Base-by-base conservation (phyloP, 768 basidiomycete species). In the Serendipita sp. region DNA sequence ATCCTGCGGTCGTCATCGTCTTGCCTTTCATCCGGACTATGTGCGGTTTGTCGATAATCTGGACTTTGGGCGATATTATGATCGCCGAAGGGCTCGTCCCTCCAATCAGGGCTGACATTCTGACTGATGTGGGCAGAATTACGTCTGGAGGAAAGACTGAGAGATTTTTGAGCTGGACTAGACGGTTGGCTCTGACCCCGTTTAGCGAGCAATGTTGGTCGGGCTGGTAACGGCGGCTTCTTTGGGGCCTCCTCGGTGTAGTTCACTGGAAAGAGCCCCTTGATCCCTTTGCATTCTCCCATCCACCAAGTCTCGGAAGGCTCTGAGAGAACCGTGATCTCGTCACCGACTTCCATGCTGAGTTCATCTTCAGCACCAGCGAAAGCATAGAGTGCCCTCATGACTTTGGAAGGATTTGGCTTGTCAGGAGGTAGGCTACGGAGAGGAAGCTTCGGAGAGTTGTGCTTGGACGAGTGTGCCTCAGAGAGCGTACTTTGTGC, bases 301-400 rank as follows among this genome's bases (percentile, higher is more conserved):
- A 91, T 81, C 88, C 90, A 94, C 92, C 92, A 94, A 66, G 84
- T 91, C 67, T 89, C 88, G 38, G 91, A 76, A 0, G 92, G 88
- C 72, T 94, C 90, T 38, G 83, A 84, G 34, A 89, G 69, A 34
- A 93, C 84, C 13, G 79, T 73, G 65, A 96, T 86, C 68, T 89
- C 83, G 45, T 86, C 85, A 0, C 91, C 92, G 3, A 78, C 76
- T 65, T 76, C 79, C 75, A 95, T 86, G 47, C 80, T 80, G 44
- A 96, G 76, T 72, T 95, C 92, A 68, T 93, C 91, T 1, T 81
- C 75, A 1, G 84, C 84, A 2, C 84, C 88, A 0, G 76, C 73
- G 72, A 91, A 94, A 72, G 88, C 86, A 70, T 86, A 83, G 68
- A 88, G 70, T 0, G 89, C 91, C 51, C 83, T 80, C 62, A 88